These are phyloP conservation scores for Neonectria ditissima DNA, from an alignment of 2,329 filamentous ascomycete species.

Conservation along the genomic window DNA sequence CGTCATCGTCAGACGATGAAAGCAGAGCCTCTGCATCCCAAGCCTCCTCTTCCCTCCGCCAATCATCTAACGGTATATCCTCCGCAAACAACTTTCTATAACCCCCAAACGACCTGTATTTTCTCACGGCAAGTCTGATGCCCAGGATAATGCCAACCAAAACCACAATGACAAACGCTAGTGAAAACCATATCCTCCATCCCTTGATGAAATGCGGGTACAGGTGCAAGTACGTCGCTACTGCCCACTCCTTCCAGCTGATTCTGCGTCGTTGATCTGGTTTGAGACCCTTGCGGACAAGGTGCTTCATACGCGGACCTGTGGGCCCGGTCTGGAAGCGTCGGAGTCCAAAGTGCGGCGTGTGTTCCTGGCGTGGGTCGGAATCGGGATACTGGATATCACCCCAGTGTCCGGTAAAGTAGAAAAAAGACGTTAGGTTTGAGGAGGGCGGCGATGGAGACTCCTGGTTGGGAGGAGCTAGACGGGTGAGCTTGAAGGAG, in stretches of 20 bases:
- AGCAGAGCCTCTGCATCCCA: slow-evolving; percentile 27
- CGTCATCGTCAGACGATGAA: slow-evolving; percentile 35
- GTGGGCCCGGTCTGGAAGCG: slow-evolving; percentile 49
- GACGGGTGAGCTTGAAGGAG: slow-evolving; percentile 37
- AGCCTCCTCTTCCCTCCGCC: slow-evolving; percentile 33
- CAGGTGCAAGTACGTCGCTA: slow-evolving; percentile 43
- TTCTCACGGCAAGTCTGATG: slow-evolving; percentile 24
- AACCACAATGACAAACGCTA: slow-evolving; percentile 31
- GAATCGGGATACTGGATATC: slow-evolving; percentile 47
- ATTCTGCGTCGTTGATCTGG: slow-evolving; percentile 42
- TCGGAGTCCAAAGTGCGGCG: slow-evolving; percentile 48
- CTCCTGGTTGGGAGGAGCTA: slow-evolving; percentile 29
- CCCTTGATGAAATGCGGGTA: slow-evolving; percentile 52
- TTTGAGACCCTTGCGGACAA: slow-evolving; percentile 48
- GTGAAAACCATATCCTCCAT: slow-evolving; percentile 48
- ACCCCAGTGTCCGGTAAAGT: slow-evolving; percentile 51
- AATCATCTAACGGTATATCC: slow-evolving; percentile 54
- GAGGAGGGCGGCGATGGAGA: slow-evolving; percentile 21
- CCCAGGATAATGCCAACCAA: slow-evolving; percentile 23
- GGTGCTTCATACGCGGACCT: slow-evolving; percentile 49
- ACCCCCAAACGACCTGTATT: slow-evolving; percentile 19
- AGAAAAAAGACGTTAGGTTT: slow-evolving; percentile 51
- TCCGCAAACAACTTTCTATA: slow-evolving; percentile 40
- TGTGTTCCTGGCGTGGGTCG: slow-evolving; percentile 48
- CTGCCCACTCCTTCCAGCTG: slow-evolving; percentile 46